phyloP scores from a whole-genome alignment of 345 rosid species.

The Salix brachista region DNA sequence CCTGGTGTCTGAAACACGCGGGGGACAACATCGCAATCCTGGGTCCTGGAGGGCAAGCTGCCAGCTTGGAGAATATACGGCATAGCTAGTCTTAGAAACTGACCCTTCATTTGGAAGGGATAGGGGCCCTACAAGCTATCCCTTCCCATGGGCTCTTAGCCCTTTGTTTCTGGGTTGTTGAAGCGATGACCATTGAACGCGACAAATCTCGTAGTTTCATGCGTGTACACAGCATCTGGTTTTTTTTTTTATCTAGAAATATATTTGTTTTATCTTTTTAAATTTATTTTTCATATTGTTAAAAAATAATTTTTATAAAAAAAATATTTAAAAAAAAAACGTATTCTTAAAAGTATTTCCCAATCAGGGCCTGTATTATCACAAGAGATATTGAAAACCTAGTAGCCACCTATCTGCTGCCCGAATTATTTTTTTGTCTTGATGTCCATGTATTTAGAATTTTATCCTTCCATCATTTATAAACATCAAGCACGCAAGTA shows the following conservation, averaged over 20 bases:
- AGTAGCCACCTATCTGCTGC: background rate
- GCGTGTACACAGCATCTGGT: background rate
- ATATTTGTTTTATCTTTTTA: no score
- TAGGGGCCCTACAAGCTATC: background rate
- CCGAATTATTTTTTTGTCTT: background rate
- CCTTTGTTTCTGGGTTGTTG: constrained; percentile 5
- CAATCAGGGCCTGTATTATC: no score
- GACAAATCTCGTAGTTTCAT: constrained; percentile 1
- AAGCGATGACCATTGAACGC: background rate
- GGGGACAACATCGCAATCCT: background rate
- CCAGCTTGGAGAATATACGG: constrained; percentile 10
- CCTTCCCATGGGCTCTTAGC: constrained; percentile 4
- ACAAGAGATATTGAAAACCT: background rate
- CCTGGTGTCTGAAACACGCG: background rate
- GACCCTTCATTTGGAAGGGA: constrained; percentile 10
- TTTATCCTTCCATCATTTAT: background rate
- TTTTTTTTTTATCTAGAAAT: no score
- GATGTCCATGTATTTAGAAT: background rate
- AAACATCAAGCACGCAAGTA: no score
- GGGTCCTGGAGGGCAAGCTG: background rate
- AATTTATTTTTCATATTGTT: no score
- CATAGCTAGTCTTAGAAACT: constrained; percentile 7
- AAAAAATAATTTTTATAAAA: no score
- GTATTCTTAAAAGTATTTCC: no score
- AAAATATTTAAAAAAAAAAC: no score